phyloP scores from a whole-genome alignment of 441 rosid genomes.

The Biscutella laevigata region DNA sequence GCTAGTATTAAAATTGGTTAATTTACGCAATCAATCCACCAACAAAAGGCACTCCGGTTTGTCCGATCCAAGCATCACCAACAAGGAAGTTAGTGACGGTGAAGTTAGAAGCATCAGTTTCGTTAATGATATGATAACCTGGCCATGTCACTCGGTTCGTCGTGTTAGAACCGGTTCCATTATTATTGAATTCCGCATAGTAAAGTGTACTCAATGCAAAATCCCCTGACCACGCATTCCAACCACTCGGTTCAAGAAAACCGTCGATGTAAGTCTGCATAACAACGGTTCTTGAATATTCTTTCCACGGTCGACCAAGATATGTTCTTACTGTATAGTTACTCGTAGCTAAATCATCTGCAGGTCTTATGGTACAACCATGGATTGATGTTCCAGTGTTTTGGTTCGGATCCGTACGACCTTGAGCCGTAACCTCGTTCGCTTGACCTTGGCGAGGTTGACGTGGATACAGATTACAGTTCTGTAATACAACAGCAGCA shows the following conservation, averaged over 20 bases:
- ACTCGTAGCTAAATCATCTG: conserved; percentile 39
- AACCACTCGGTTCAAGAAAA: conserved; percentile 53
- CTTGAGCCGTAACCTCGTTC: conserved; percentile 78
- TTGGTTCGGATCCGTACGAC: conserved; percentile 65
- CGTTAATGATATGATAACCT: conserved; percentile 45
- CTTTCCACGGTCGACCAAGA: conserved; percentile 83
- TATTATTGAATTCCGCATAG: conserved; percentile 63
- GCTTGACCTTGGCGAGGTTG: conserved; percentile 56
- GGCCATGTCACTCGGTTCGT: conserved; percentile 54
- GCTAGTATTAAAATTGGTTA: not conserved
- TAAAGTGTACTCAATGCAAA: conserved; percentile 55
- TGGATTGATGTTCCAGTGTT: conserved; percentile 74
- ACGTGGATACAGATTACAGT: conserved; percentile 60
- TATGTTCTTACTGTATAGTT: conserved; percentile 37
- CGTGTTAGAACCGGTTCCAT: conserved; percentile 53
- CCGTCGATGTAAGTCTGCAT: conserved; percentile 43
- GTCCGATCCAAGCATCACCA: conserved; percentile 63
- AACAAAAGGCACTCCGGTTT: conserved; percentile 50
- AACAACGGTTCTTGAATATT: conserved; percentile 62
- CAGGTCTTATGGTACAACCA: conserved; percentile 53
- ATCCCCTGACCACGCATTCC: conserved; percentile 62
- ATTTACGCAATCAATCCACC: conserved; percentile 35
- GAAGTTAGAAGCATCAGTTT: conserved; percentile 47
- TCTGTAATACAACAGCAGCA: conserved; percentile 67
- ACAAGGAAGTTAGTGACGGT: conserved; percentile 46